Evolutionary conservation across 164 flowering plant genomes (phyloP), one percentile per base, ranked within the genome.

Genomic region (Berberis thunbergii): DNA sequence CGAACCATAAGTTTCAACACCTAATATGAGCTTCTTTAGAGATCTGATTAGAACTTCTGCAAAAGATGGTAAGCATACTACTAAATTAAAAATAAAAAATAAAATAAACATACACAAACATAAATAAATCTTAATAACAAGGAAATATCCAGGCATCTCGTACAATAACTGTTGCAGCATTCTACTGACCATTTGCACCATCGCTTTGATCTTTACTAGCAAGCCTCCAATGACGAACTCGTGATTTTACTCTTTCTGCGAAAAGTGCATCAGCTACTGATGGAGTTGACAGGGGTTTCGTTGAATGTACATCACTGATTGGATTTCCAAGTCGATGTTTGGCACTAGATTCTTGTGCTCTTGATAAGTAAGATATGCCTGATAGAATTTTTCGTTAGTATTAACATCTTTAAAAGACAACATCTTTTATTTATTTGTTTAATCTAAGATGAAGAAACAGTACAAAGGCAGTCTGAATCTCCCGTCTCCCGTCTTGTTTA

Each of bases 291-390:
- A 81, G 75, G 65, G 84, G 73, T 48, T 69, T 72, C 46, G 62
- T 56, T 4, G 59, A 49, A 60, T 66, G 43, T 4, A 56, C 62
- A 63, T 58, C 41, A 49, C 70, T 62, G 38, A 69, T 41, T n/a
- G 80, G 72, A 74, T 69, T 81, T 56, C 80, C 83, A 59, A 59
- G 53, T 38, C 64, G 76, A 61, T 60, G 55, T 75, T 72, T 83
- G 26, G 83, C 79, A 2, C 67, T 59, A n/a, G 81, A 77, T 73
- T 92, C 98, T 73, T 92, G 97, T 44, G 70, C 88, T 79, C 90
- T 84, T 7, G 98, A 89, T 72, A 92, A 70, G 74, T 89, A 92
- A 58, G 97, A 88, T 62, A 92, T 84, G 49, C 98, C 98, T 92
- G 74, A 68, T 2, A 66, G 13, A 43, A 59, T 57, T 13, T 42